Evolutionary conservation across 1,139 yeast species (phyloP), one percentile per base, ranked within the genome.

Genomic region (Casaregolazyma suthepensis): DNA sequence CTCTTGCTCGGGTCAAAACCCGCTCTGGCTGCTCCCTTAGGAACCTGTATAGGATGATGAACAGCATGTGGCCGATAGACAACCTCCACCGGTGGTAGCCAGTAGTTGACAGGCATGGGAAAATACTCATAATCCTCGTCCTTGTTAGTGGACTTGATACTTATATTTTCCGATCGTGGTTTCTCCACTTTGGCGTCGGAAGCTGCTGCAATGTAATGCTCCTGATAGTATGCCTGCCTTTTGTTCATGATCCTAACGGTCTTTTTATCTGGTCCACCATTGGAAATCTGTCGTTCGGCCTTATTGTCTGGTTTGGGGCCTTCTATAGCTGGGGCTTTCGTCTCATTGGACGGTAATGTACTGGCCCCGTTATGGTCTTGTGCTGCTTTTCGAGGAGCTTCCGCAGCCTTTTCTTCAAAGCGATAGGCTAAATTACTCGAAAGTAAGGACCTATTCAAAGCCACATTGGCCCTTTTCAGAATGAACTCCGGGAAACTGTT

Each of bases 11-110:
- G 43, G 54, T 77, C 69, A 51, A 56, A 50, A 18, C 48, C 45
- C 52, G 53, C 54, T 51, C 52, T 52, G 9, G 58, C 45, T 15
- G 56, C 54, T 19, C 59, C 59, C 12, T 54, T 51, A 5, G 65
- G 64, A 44, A 61, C 54, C 50, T 62, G 60, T 54, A 63, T 52
- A 2, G 65, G 66, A 47, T 62, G 82, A 61, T 79, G 83, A 1
- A 78, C 81, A 5, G 82, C 75, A 62, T 80, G 85, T 0, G 85
- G 85, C 57, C 80, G 76, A 62, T 80, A 80, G 9, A 80, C 83
- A 51, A 77, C 82, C 62, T 80, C 81, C 29, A 80, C 79, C 0
- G 84, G 85, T 9, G 83, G 83, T 51, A 79, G 68, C 66, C 80
- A 80, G 62, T 80, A 80, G 43, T 78, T 81, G 56, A 71, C 74